Evolutionary conservation across 805 yeast species (phyloP).

Genomic region (Kazachstania bromeliacearum): DNA sequence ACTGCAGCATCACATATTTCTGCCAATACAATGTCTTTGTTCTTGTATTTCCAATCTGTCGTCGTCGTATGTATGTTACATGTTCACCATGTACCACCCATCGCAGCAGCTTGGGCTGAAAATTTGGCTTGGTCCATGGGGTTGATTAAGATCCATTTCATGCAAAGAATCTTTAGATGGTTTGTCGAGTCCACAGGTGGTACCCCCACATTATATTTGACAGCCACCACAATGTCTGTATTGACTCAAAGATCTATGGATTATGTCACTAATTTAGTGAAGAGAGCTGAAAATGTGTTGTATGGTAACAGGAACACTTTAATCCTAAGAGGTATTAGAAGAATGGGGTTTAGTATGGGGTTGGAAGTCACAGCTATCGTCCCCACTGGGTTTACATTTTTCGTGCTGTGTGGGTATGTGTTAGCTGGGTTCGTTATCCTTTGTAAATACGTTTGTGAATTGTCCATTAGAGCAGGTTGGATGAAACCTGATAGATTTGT

Average conservation of each 20-base stretch:
- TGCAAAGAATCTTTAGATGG: conserved; percentile 84
- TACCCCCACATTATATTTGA: conserved; percentile 57
- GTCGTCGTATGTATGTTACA: conserved; percentile 78
- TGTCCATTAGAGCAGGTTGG: conserved; percentile 41
- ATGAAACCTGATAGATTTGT: conserved; percentile 38
- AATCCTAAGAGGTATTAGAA: conserved; percentile 75
- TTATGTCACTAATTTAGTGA: conserved; percentile 19
- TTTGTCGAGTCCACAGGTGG: conserved; percentile 87
- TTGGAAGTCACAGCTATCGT: conserved; percentile 81
- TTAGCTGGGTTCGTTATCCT: conserved; percentile 51
- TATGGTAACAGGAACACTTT: conserved; percentile 47
- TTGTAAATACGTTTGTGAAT: conserved; percentile 42
- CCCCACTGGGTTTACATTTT: conserved; percentile 80
- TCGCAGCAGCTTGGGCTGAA: conserved; percentile 87
- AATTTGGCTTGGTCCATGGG: conserved; percentile 96
- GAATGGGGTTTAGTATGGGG: conserved; percentile 64
- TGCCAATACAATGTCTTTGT: conserved; percentile 76
- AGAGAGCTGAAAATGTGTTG: conserved; percentile 32
- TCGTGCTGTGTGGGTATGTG: conserved; percentile 66
- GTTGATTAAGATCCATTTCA: conserved; percentile 61
- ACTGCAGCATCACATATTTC: conserved; percentile 83
- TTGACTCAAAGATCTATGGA: conserved; percentile 49
- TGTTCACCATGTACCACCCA: conserved; percentile 82
- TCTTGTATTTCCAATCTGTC: conserved; percentile 80
- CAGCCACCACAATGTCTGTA: conserved; percentile 52